A percentile compares a stretch with the other conserved stretches of the same genome.
Conservation (phyloP, 768 basidiomycete species). For the Macrolepiota albuminosa region DNA sequence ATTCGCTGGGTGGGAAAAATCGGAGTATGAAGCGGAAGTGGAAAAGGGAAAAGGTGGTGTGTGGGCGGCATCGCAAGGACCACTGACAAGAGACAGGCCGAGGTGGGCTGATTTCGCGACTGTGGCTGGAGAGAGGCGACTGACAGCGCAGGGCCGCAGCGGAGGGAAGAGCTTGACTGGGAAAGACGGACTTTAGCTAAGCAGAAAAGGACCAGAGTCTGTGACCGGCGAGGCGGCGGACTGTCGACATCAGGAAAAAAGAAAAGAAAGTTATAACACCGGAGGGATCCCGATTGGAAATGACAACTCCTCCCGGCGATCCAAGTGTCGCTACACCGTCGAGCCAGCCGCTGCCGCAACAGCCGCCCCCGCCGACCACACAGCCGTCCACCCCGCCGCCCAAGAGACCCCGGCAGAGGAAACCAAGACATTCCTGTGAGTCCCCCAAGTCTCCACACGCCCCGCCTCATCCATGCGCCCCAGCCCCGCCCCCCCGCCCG, state of each 20-base stretch:
- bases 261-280: conserved; percentile 36
- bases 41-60: conserved; percentile 16
- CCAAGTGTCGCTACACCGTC: conserved; percentile 22
- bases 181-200: conserved; percentile 28
- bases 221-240: conserved; percentile 2
- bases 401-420: conserved; percentile 56
- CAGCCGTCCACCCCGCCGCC: conserved; percentile 37
- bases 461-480: conserved; percentile 29
- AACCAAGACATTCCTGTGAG: conserved; percentile 23
- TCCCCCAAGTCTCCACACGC: conserved; percentile 14
- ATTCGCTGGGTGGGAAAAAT: conserved; percentile 16
- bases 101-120: conserved; percentile 7
- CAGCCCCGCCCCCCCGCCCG: conserved; percentile 37
- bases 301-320: conserved; percentile 49
- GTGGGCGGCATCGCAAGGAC: conserved; percentile 9
- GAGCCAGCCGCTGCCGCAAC: conserved; percentile 41
- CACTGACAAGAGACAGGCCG: neutral
- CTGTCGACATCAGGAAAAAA: neutral
- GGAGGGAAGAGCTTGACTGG: conserved; percentile 5
- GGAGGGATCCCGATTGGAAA: conserved; percentile 30
- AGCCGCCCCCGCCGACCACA: conserved; percentile 37
- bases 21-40: conserved; percentile 29
- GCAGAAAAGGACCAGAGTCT: conserved; percentile 27
- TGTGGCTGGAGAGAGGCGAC: neutral
- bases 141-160: conserved; percentile 2